Evolutionary conservation across 352 stramenopile species (phyloP).

Genomic region (Achlya hypogyna): DNA sequence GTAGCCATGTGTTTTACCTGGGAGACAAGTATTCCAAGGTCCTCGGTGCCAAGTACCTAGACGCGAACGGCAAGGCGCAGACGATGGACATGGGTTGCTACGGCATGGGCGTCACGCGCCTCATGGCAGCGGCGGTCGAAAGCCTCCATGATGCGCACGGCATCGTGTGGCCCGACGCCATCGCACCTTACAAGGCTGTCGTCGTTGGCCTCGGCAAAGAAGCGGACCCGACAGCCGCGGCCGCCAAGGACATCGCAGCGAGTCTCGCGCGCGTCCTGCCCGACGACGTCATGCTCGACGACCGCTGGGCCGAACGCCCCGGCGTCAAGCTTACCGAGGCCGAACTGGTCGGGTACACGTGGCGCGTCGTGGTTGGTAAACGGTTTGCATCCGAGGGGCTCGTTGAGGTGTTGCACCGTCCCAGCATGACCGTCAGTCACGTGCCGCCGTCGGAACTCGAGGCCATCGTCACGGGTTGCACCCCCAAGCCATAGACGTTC

Average conservation of each 20-base stretch:
- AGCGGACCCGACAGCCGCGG: slow-evolving; percentile 38
- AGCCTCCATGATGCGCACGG: slow-evolving; percentile 63
- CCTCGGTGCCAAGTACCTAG: slow-evolving; percentile 52
- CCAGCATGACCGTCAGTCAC: slow-evolving; percentile 56
- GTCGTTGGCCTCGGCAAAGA: slow-evolving; percentile 65
- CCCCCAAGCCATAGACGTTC: no score
- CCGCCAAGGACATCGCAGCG: slow-evolving; percentile 39
- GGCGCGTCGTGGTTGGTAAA: slow-evolving; percentile 76
- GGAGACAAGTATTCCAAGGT: slow-evolving; percentile 84
- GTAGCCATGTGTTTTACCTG: slow-evolving; percentile 75
- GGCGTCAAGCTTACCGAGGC: slow-evolving; percentile 76
- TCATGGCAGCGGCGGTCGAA: slow-evolving; percentile 77
- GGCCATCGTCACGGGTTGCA: not conserved
- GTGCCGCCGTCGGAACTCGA: slow-evolving; percentile 21
- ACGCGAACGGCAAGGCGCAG: slow-evolving; percentile 28
- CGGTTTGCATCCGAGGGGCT: slow-evolving; percentile 62
- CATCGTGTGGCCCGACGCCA: slow-evolving; percentile 71
- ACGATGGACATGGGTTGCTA: slow-evolving; percentile 85
- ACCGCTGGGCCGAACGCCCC: slow-evolving; percentile 70
- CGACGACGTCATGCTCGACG: slow-evolving; percentile 72
- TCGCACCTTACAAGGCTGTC: slow-evolving; percentile 73
- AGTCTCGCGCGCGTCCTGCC: slow-evolving; percentile 20
- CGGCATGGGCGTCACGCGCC: slow-evolving; percentile 72
- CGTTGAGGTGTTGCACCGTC: slow-evolving; percentile 61
- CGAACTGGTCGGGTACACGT: slow-evolving; percentile 81